Evolutionary conservation across 106 monocot species (phyloP).

Genomic region (Dioscorea dumetorum): DNA sequence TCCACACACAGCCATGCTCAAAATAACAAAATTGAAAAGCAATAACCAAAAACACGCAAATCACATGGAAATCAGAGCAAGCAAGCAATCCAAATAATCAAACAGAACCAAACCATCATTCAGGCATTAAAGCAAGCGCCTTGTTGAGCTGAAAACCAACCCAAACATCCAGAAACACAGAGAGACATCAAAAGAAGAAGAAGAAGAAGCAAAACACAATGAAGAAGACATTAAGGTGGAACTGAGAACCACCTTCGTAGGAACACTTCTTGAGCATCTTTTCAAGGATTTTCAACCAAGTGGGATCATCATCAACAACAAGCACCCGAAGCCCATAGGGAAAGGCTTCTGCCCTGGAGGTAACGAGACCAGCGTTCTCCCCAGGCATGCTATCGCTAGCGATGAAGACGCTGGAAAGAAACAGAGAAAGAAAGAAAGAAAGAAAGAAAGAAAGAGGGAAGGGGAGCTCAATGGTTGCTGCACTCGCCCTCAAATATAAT

Average conservation of each 20-base stretch:
- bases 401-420: no score
- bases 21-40: no score
- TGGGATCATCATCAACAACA: slow-evolving; percentile 67
- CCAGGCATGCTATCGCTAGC: no score
- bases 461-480: no score
- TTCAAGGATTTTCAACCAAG: slow-evolving; percentile 70
- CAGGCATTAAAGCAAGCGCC: slow-evolving; percentile 10
- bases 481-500: no score
- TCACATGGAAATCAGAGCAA: no score
- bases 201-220: background rate
- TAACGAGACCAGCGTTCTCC: no score
- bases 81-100: background rate
- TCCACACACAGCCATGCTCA: no score
- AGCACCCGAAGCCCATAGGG: slow-evolving; percentile 57
- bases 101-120: background rate
- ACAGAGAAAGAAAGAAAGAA: no score
- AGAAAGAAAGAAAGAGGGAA: no score
- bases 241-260: slow-evolving; percentile 46
- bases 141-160: background rate
- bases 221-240: background rate
- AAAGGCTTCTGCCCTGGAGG: slow-evolving; percentile 33
- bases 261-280: slow-evolving; percentile 79
- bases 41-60: no score
- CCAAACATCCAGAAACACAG: background rate
- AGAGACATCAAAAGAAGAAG: background rate